Conservation (phyloP, 108 stramenopile genomes). For the Ochromonas danica region DNA sequence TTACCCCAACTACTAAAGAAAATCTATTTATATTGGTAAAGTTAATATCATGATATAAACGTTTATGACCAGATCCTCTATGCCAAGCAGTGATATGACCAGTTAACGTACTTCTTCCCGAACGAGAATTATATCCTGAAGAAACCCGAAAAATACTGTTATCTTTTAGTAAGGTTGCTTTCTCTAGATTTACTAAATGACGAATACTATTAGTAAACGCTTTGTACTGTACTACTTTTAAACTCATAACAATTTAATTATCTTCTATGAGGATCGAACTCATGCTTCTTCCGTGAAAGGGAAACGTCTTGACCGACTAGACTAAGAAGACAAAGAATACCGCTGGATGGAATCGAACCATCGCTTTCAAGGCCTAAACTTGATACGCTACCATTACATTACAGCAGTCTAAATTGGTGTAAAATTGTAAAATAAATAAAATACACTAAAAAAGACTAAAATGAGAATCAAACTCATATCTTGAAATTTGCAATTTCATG, state of each 20-base stretch:
- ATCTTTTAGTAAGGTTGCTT: slow-evolving; percentile 3
- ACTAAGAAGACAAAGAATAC: slow-evolving; percentile 17
- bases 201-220: slow-evolving; percentile 27
- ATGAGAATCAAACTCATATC: slow-evolving; percentile 26
- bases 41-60: slow-evolving; percentile 6
- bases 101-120: slow-evolving; percentile 3
- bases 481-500: slow-evolving; percentile 35
- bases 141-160: neutral
- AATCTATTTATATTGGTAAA: neutral
- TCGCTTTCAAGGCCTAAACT: slow-evolving; percentile 15
- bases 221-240: slow-evolving; percentile 17
- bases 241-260: slow-evolving; percentile 18
- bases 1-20: slow-evolving; percentile 25
- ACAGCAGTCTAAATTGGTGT: slow-evolving; percentile 15
- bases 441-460: slow-evolving; percentile 19
- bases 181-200: slow-evolving; percentile 5
- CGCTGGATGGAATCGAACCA: slow-evolving; percentile 13
- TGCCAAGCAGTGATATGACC: slow-evolving; percentile 33
- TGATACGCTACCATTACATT: slow-evolving; percentile 16
- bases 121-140: slow-evolving; percentile 5
- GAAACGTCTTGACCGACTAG: slow-evolving; percentile 14
- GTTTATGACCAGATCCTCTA: slow-evolving; percentile 21
- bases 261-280: slow-evolving; percentile 15
- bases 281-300: slow-evolving; percentile 14
- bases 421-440: slow-evolving; percentile 18